Evolutionary conservation across 2,329 filamentous ascomycete genomes (phyloP).

Genomic region (Cercospora zeina): DNA sequence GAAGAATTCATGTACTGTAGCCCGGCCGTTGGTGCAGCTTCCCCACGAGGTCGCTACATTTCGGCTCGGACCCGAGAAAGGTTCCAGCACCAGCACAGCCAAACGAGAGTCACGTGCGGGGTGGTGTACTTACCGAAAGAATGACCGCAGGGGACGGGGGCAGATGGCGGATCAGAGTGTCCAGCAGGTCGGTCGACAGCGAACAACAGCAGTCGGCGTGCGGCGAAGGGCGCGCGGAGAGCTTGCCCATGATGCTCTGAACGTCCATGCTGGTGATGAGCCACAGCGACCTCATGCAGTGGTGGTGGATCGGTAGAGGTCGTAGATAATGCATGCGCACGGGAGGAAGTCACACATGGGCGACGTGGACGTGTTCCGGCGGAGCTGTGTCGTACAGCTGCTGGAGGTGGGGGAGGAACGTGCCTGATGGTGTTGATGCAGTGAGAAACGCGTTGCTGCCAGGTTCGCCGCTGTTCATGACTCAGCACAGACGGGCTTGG

Average conservation of each 20-base stretch:
- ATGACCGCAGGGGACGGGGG: constrained; percentile 26
- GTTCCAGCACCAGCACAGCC: not conserved
- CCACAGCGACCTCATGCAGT: constrained; percentile 20
- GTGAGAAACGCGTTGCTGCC: too few relatives aligned
- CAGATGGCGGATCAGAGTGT: constrained; percentile 20
- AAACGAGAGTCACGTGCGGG: not conserved
- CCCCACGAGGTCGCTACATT: not conserved
- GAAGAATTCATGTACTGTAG: too few relatives aligned
- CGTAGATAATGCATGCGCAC: too few relatives aligned
- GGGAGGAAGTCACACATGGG: not conserved
- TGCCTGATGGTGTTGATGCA: too few relatives aligned
- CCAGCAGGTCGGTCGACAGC: constrained; percentile 26
- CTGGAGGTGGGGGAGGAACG: not conserved
- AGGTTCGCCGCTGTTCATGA: not conserved
- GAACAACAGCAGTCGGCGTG: constrained; percentile 28
- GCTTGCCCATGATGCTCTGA: constrained; percentile 8
- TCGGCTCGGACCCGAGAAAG: not conserved
- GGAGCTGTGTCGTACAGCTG: not conserved
- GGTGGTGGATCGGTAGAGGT: not conserved
- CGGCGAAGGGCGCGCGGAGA: constrained; percentile 16
- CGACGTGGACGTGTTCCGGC: not conserved
- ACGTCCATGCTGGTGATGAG: constrained; percentile 17
- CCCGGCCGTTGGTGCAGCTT: too few relatives aligned
- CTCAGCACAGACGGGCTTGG: not conserved
- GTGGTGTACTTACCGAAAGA: constrained; percentile 28